A percentile compares a stretch with the other conserved stretches of the same genome.
These are phyloP conservation scores for Zymoseptoria tritici DNA, from an alignment of 2,329 filamentous ascomycete species.

Conservation along the genomic window DNA sequence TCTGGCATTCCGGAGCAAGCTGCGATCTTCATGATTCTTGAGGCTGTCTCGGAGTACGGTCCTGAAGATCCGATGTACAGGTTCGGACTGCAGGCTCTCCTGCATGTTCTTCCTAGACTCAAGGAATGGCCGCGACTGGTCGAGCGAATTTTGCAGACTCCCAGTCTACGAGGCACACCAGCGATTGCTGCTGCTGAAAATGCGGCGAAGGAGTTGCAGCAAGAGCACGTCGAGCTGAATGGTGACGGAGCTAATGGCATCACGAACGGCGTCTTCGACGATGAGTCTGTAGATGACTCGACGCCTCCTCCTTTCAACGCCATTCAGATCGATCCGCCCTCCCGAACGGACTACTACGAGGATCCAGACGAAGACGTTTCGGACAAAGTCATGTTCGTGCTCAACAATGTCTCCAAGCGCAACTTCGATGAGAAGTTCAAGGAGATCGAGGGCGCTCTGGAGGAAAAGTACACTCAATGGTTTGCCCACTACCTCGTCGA, in stretches of 20 bases:
- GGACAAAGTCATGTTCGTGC: conserved; percentile 87
- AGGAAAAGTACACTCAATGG: conserved; percentile 84
- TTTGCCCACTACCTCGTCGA: conserved; percentile 93
- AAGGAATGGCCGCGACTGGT: conserved; percentile 96
- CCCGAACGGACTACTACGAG: conserved; percentile 59
- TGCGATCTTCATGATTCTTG: conserved; percentile 94
- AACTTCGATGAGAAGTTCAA: conserved; percentile 78
- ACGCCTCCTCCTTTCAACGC: conserved; percentile 67
- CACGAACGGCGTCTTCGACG: conserved; percentile 65
- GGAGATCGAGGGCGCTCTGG: conserved; percentile 71
- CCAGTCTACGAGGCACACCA: conserved; percentile 74
- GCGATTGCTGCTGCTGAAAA: conserved; percentile 24
- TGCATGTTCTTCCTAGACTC: conserved; percentile 76
- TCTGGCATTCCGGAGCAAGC: conserved; percentile 86
- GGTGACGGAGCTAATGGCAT: conserved; percentile 42
- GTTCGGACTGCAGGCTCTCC: conserved; percentile 88
- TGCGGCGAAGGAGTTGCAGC: conserved; percentile 25
- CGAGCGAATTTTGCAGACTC: conserved; percentile 72
- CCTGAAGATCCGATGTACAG: conserved; percentile 93
- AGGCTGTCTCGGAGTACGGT: conserved; percentile 79
- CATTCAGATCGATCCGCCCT: conserved; percentile 65
- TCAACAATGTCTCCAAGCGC: conserved; percentile 91
- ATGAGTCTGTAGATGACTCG: conserved; percentile 51
- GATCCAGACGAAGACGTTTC: conserved; percentile 79
- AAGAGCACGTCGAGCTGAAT: conserved; percentile 21